Base-by-base conservation (phyloP, 169 alveolate species). In the Theileria parva region DNA sequence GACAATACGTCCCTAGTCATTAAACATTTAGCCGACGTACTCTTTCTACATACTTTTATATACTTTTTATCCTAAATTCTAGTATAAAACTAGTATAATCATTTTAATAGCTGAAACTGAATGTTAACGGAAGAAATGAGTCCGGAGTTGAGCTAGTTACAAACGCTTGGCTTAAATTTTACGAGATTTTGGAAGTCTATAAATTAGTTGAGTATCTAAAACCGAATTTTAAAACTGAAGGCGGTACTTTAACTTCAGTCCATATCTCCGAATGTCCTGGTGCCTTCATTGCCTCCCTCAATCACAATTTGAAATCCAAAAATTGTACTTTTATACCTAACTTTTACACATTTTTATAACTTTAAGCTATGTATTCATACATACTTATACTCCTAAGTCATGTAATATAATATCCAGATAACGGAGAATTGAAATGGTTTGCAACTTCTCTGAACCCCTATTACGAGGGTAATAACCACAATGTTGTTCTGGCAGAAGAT, bases 181-280 rank as follows among this genome's bases (percentile, higher is more conserved):
- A 88, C 57, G 94, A 89, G 59, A 89, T 89, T 27, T 86, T 89
- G 65, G 88, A 83, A 23, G 67, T 63, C 55, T 89, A 85, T 79
- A 89, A 90, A 12, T 76, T 89, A 67, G 67, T 87, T 23, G 94
- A 89, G 9, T 34, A 32, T 48, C 67, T 87, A 0, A 88, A 73
- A 66, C 93, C 90, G 4, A 55, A 79, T 28, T 77, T 87, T 39
- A 81, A 77, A 30, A 77, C 68, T 8, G 76, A 77, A 15, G 86
- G 89, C n/a, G 89, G 89, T 25, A 70, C 70, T n/a, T 60, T 89
- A 68, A 44, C 77, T 12, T 85, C 91, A 6, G 77, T 85, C 19
- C 94, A 89, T 73, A 44, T 89, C 23, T 87, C 93, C n/a, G 94
- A 89, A 50, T 89, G 94, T 77, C 94, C 94, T 0, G 94, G 94